phyloP scores from a whole-genome alignment of 768 basidiomycete genomes.

The Albatrellus ellisii region DNA sequence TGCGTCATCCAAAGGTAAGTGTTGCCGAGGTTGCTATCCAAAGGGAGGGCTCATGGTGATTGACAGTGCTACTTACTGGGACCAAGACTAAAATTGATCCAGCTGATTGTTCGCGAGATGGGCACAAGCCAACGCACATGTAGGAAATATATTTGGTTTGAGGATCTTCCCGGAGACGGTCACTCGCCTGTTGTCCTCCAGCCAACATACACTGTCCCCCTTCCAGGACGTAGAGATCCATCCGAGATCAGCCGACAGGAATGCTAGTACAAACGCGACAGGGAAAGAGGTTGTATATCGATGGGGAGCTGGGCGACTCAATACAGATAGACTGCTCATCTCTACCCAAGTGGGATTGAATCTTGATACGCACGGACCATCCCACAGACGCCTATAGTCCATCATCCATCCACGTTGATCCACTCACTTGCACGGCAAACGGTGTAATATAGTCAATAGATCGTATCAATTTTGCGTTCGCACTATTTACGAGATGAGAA shows the following conservation, averaged over 20 bases:
- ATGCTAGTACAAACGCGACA: constrained; percentile 29
- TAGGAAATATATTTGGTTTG: background rate
- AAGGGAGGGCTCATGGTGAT: background rate
- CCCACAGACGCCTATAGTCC: too few relatives aligned
- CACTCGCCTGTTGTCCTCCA: background rate
- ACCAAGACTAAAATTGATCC: constrained; percentile 31
- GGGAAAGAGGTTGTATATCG: constrained; percentile 30
- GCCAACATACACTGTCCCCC: background rate
- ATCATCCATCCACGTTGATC: background rate
- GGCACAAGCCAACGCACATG: constrained; percentile 27
- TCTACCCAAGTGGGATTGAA: constrained; percentile 22
- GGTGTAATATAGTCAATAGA: background rate
- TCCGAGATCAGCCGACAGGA: constrained; percentile 32
- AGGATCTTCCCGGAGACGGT: background rate
- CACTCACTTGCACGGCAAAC: background rate
- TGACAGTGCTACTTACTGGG: constrained; percentile 38
- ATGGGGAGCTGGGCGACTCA: background rate
- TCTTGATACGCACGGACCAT: background rate
- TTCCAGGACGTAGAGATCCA: background rate
- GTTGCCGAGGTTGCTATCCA: background rate
- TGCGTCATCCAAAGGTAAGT: background rate
- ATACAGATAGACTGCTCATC: constrained; percentile 27
- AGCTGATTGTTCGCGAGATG: constrained; percentile 13
- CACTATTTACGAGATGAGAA: background rate
- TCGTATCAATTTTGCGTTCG: background rate